These are phyloP conservation scores for Helichrysum umbraculigerum DNA, from an alignment of 129 eudicot species.

Conservation along the genomic window DNA sequence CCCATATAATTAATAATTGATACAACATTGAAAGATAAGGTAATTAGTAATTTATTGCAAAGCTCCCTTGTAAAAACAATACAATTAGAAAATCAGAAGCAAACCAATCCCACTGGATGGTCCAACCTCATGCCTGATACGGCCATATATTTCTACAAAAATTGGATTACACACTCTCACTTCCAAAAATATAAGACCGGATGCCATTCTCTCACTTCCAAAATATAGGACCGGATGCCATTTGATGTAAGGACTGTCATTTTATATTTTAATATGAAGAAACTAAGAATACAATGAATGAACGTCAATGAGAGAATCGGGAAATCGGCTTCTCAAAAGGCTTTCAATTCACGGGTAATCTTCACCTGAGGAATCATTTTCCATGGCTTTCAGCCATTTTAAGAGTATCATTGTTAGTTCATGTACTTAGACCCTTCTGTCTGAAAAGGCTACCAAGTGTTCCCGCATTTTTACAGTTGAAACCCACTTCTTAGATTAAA, in stretches of 20 bases:
- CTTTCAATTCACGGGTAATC: neutral
- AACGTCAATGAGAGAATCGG: too few species aligned
- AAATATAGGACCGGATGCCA: neutral
- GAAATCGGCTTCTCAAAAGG: neutral
- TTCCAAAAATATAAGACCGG: neutral
- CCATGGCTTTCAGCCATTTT: neutral
- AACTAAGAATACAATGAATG: neutral
- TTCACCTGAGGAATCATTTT: slow-evolving; percentile 1
- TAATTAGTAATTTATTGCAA: slow-evolving; percentile 3
- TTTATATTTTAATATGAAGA: neutral
- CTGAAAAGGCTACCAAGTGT: neutral
- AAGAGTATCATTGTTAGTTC: neutral
- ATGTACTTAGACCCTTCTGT: neutral
- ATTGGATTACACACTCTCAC: neutral
- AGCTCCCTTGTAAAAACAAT: slow-evolving; percentile 8
- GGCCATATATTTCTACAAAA: neutral
- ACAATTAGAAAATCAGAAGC: neutral
- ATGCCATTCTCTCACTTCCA: neutral
- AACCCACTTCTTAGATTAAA: neutral
- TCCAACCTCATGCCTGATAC: slow-evolving; percentile 1
- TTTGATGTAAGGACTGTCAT: neutral
- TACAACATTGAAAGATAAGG: neutral
- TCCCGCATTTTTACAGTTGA: neutral
- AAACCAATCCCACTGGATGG: neutral
- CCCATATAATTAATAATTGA: neutral